A percentile compares a stretch with the other conserved stretches of the same genome.
phyloP scores from a whole-genome alignment of 2,329 filamentous ascomycete species.

The Tolypocladium ophioglossoides region DNA sequence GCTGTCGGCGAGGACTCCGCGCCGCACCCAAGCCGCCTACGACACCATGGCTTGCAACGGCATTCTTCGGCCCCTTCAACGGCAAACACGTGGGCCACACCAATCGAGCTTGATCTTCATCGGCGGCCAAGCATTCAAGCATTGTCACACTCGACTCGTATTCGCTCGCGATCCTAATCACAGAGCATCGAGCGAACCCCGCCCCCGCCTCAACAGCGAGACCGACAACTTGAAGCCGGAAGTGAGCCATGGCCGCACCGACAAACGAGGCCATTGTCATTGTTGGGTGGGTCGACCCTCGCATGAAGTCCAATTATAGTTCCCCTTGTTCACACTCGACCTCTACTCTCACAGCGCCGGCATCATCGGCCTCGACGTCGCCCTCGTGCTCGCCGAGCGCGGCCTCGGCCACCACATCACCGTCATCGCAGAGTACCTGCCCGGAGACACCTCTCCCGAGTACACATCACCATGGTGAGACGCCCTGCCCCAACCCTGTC shows the following conservation, averaged over 20 bases:
- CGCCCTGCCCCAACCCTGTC: not conserved
- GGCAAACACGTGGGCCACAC: too few relatives aligned
- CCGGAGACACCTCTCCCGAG: conserved; percentile 24
- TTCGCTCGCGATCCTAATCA: too few relatives aligned
- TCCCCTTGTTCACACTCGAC: not conserved
- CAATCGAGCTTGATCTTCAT: too few relatives aligned
- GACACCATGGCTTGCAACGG: not conserved
- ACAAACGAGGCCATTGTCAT: conserved; percentile 10
- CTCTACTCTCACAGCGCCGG: conserved; percentile 16
- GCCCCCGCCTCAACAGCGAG: not conserved
- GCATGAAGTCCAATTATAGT: not conserved
- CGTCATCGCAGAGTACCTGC: conserved; percentile 28
- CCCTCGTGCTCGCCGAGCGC: conserved; percentile 21
- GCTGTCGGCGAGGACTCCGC: not conserved
- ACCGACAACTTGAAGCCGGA: not conserved
- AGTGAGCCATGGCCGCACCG: not conserved
- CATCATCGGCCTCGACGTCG: conserved; percentile 28
- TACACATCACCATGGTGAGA: conserved; percentile 32
- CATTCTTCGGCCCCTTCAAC: not conserved
- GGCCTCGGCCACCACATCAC: conserved; percentile 23
- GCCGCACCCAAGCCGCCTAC: not conserved
- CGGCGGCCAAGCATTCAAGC: not conserved
- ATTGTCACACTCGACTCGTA: not conserved
- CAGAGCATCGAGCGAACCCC: not conserved
- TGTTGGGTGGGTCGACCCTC: conserved; percentile 9